Base-by-base conservation (phyloP, 1,139 yeast genomes). In the Suhomyces ambrosiae region DNA sequence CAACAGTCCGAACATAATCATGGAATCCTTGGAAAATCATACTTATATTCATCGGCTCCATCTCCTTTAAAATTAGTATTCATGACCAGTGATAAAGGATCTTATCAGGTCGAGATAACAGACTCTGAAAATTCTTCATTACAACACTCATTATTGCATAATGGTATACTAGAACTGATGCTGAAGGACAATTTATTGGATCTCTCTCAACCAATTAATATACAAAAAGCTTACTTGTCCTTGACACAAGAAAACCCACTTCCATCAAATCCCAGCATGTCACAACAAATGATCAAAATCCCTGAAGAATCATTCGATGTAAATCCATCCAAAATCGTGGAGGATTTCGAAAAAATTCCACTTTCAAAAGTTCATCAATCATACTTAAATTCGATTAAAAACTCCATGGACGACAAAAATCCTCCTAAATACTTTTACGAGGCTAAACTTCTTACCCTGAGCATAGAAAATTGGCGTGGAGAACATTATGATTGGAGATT, bases 401-500 rank as follows among this genome's bases (percentile, higher is more conserved):
- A 28, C 14, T 46, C 48, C 5, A n/a, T 35, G 4, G 28, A 14
- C 5, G 30, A 40, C 19, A 9, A 12, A 2, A 18, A 36, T 22
- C 63, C 72, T 23, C 61, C 61, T 3, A 68, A 68, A 42, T 61
- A 53, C 40, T 66, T 67, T 40, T 37, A 43, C 13, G 74, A 68
- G 42, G 62, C 67, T 3, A 57, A 54, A 32, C 42, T 66, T 15
- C 43, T 63, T 27, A 37, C 45, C 13, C 42, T 44, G 28, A 42
- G 49, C 32, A 42, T 38, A 12, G 48, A 57, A 21, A 41, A 46
- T 23, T 50, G 58, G 54, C 37, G 51, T 30, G 81, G 81, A 1
- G 71, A 64, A 30, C 75, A 70, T 48, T 65, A 68, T 48, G 75
- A 70, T 48, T 68, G 74, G 74, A 49, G 74, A 30, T 69, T 68